A percentile compares a stretch with the other conserved stretches of the same genome.
Evolutionary conservation across 768 basidiomycete genomes (phyloP).

Genomic region (Gelatoporia subvermispora): DNA sequence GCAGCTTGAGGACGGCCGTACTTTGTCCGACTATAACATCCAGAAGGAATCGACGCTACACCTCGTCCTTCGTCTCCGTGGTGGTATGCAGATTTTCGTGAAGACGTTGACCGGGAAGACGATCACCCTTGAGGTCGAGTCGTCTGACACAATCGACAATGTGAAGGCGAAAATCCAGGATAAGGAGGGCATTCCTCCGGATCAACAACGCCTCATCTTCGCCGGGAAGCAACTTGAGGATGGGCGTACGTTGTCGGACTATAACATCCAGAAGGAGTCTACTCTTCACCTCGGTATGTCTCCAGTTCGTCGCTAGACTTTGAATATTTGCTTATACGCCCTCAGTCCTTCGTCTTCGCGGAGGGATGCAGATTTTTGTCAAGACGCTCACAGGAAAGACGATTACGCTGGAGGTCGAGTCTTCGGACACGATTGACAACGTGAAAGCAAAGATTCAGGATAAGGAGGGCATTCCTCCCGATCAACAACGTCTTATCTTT

Average conservation of each 20-base stretch:
- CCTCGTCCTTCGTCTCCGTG: constrained; percentile 67
- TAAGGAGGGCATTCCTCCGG: constrained; percentile 83
- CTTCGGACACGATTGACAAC: constrained; percentile 83
- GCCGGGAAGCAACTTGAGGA: constrained; percentile 96
- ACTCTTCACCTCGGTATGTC: constrained; percentile 65
- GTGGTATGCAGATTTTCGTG: constrained; percentile 80
- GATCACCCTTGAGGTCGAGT: constrained; percentile 84
- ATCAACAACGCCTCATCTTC: constrained; percentile 94
- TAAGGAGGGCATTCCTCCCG: constrained; percentile 86
- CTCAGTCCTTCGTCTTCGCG: constrained; percentile 80
- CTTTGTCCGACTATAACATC: constrained; percentile 84
- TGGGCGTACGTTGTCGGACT: constrained; percentile 83
- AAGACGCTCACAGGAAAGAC: constrained; percentile 88
- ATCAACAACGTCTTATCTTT: constrained; percentile 88
- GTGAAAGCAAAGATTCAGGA: constrained; percentile 92
- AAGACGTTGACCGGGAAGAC: constrained; percentile 90
- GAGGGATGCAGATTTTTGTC: constrained; percentile 84
- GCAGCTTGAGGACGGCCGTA: constrained; percentile 81
- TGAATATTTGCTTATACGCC: not conserved
- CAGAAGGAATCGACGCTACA: constrained; percentile 96
- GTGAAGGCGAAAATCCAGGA: constrained; percentile 84
- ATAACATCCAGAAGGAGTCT: constrained; percentile 95
- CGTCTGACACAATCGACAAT: constrained; percentile 71
- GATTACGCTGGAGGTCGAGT: constrained; percentile 87
- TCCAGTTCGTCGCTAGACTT: not conserved